Evolutionary conservation across 352 stramenopile genomes (phyloP).

Genomic region (Pythium coloratum): DNA sequence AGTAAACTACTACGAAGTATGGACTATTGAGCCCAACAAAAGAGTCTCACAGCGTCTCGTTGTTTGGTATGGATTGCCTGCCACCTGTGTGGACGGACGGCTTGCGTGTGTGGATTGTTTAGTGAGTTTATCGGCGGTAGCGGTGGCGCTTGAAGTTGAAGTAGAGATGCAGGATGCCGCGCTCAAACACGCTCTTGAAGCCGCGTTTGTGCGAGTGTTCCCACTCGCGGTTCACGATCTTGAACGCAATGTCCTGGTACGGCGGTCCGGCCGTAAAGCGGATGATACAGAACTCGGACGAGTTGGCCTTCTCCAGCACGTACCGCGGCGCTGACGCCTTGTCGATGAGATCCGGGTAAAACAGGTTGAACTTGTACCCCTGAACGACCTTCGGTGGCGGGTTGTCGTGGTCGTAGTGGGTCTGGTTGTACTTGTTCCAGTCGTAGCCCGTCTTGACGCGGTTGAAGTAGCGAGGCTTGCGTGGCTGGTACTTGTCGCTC

Average conservation of each 20-base stretch:
- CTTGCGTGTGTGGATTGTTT: not conserved
- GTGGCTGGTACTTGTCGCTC: conserved; percentile 97
- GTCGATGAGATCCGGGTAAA: conserved; percentile 99
- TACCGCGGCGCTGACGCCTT: conserved; percentile 95
- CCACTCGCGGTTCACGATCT: conserved; percentile 99
- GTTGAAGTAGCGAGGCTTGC: conserved; percentile 99
- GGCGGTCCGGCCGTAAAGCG: conserved; percentile 97
- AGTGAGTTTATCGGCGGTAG: conserved; percentile 90
- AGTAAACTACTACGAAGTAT: too few relatives aligned
- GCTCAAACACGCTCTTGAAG: conserved; percentile 98
- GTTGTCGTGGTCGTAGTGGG: conserved; percentile 99
- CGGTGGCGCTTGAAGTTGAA: conserved; percentile 99
- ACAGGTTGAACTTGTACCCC: conserved; percentile 99
- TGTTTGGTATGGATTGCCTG: not conserved
- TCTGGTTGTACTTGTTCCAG: conserved; percentile 99
- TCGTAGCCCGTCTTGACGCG: conserved; percentile 99
- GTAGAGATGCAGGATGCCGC: conserved; percentile 97
- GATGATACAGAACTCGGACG: conserved; percentile 97
- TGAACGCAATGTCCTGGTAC: conserved; percentile 99
- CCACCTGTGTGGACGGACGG: too few relatives aligned
- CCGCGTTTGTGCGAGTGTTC: conserved; percentile 96
- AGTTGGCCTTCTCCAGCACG: conserved; percentile 92
- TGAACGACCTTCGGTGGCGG: conserved; percentile 99
- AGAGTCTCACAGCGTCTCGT: not conserved
- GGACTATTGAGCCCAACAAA: too few relatives aligned